Conservation (phyloP, 2,329 filamentous ascomycete genomes). For the Camptophora hylomeconis region DNA sequence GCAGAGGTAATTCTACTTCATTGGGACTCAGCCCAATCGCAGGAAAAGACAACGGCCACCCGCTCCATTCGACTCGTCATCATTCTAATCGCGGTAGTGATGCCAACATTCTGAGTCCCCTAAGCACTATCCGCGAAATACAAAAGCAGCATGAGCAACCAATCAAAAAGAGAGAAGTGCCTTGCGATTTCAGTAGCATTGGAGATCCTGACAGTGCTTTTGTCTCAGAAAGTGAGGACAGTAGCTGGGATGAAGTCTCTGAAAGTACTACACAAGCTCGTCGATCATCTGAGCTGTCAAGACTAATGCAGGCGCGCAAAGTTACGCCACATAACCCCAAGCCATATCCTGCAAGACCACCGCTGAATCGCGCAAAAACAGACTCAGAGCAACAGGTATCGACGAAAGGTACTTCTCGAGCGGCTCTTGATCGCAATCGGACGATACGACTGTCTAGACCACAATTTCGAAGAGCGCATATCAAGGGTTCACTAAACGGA, state of each 20-base stretch:
- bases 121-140: slow-evolving; percentile 10
- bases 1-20: slow-evolving; percentile 5
- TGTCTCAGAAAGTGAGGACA: slow-evolving; percentile 11
- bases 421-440: too few species aligned
- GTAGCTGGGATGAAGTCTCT: slow-evolving; percentile 9
- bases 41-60: slow-evolving; percentile 1
- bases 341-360: slow-evolving; percentile 2
- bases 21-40: slow-evolving; percentile 5
- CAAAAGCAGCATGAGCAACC: slow-evolving; percentile 3
- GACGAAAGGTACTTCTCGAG: too few species aligned
- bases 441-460: too few species aligned
- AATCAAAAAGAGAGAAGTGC: slow-evolving; percentile 8
- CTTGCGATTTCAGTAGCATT: slow-evolving; percentile 7
- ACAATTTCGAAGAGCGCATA: too few species aligned
- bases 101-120: slow-evolving; percentile 7
- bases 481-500: too few species aligned
- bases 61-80: too few species aligned
- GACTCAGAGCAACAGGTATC: not conserved
- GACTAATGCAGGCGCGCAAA: slow-evolving; percentile 1
- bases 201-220: slow-evolving; percentile 10
- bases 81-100: slow-evolving; percentile 2
- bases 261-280: slow-evolving; percentile 1
- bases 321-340: slow-evolving; percentile 1
- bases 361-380: slow-evolving; percentile 1
- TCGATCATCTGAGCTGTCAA: slow-evolving; percentile 3